A percentile compares a stretch with the other conserved stretches of the same genome.
phyloP scores from a whole-genome alignment of 2,329 filamentous ascomycete genomes.

The Erysiphe pulchra region DNA sequence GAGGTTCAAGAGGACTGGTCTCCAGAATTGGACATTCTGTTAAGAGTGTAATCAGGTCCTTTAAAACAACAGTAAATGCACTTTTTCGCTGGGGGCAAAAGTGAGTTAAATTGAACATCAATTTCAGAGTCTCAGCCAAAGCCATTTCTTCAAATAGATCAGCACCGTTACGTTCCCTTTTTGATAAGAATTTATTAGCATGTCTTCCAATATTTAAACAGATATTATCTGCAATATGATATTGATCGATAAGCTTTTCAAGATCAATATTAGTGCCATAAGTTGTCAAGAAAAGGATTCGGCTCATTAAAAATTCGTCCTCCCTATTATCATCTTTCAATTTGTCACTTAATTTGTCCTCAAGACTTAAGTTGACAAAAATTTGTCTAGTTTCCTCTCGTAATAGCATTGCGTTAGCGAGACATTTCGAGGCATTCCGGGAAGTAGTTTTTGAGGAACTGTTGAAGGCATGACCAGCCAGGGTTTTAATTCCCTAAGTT shows the following conservation, averaged over 20 bases:
- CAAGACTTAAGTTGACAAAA: conserved; percentile 45
- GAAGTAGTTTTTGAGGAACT: conserved; percentile 34
- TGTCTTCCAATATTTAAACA: conserved; percentile 46
- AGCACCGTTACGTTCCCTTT: conserved; percentile 9
- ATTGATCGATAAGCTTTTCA: conserved; percentile 33
- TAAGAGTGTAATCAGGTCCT: conserved; percentile 46
- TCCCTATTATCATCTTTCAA: conserved; percentile 52
- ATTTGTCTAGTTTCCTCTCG: conserved; percentile 40
- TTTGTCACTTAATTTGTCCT: conserved; percentile 38
- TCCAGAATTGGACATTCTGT: conserved; percentile 29
- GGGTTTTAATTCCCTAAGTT: conserved; percentile 42
- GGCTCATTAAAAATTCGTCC: conserved; percentile 64
- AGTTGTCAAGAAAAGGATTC: conserved; percentile 56
- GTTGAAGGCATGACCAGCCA: conserved; percentile 50
- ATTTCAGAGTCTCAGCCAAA: conserved; percentile 58
- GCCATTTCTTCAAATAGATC: conserved; percentile 54
- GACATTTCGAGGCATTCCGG: conserved; percentile 51
- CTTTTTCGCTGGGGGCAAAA: conserved; percentile 35
- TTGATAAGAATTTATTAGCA: conserved; percentile 23
- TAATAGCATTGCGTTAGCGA: conserved; percentile 66
- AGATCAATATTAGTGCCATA: conserved; percentile 51
- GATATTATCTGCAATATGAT: conserved; percentile 42
- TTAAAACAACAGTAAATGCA: conserved; percentile 41
- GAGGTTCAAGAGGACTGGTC: conserved; percentile 42
- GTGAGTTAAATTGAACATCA: conserved; percentile 72